These are phyloP conservation scores for Eucalyptus dawsonii DNA, from an alignment of 345 rosid genomes.

Conservation along the genomic window DNA sequence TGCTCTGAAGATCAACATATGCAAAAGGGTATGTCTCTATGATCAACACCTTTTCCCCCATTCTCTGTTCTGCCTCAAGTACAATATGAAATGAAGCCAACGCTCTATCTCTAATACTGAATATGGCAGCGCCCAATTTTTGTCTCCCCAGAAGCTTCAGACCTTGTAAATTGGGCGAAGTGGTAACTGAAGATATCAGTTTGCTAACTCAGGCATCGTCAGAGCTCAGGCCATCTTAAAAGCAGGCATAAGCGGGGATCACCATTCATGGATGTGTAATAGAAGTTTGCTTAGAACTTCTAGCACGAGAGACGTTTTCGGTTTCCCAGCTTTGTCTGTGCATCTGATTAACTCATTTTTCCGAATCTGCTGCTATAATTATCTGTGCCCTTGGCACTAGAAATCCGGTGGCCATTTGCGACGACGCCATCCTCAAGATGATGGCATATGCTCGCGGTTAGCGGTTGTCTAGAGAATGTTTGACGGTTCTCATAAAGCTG, in stretches of 20 bases:
- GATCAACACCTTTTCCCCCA: neutral
- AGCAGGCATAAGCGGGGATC: neutral
- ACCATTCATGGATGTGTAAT: neutral
- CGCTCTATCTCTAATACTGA: neutral
- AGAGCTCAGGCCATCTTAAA: neutral
- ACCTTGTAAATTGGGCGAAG: neutral
- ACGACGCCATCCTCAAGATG: neutral
- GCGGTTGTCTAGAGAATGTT: neutral
- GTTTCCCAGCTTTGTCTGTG: neutral
- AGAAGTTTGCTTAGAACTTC: neutral
- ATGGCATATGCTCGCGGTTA: neutral
- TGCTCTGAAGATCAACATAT: neutral
- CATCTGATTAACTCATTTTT: neutral
- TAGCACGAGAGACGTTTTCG: neutral
- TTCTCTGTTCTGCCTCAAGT: neutral
- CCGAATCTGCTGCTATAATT: neutral
- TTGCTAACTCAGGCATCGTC: neutral
- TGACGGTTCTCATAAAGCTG: neutral
- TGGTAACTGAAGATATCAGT: neutral
- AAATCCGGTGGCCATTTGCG: neutral
- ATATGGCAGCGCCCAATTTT: neutral
- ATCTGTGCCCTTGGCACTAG: neutral
- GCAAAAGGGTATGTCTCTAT: neutral
- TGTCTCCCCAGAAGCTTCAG: neutral
- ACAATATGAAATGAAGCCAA: neutral